Evolutionary conservation across 495 filamentous ascomycete genomes (phyloP), one percentile per base, ranked within the genome.

Genomic region (Lasiosphaeria miniovina): DNA sequence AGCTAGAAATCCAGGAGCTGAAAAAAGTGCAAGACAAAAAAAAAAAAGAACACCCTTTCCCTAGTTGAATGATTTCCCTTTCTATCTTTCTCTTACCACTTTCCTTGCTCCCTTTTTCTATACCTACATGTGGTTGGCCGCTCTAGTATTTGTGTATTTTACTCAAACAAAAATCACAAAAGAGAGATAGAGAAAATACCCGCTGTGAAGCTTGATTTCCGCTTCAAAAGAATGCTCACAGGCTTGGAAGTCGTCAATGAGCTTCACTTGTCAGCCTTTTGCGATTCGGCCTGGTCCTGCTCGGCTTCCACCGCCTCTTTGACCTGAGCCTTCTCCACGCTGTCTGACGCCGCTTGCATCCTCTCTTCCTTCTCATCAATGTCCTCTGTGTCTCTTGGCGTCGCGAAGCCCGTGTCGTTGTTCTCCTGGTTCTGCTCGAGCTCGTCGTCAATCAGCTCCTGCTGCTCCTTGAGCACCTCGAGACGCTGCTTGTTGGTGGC

Each of bases 401-500:
- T 96, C 78, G 84, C 91, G 80, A 70, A 87, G 75, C 67, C 85
- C 24, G 75, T 80, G 64, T 79, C 82, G 66, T 86, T 84, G 74
- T 85, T 88, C 77, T 86, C 85, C 71, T 88, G 82, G 71, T 87
- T 87, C 78, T 98, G 93, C 77, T 93, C 83, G 61, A 93, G 93
- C 78, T 99, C 94, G 76, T 98, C 95, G 59, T 96, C 85, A 65
- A 99, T 99, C 54, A 99, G 84, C 66, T 98, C 94, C 70, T 99
- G 90, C 77, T 99, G 94, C 78, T 99, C 94, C 84, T 91, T 95
- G 67, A 99, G 82, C 7, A 99, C 94, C 81, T 99, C 94, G n/a
- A 99, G 85, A 69, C 94, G 88, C 78, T 99, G 94, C 80, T 93
- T 96, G 83, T 99, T 99, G 56, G 95, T 99, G 53, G 94, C 95